phyloP scores from a whole-genome alignment of 2,329 filamentous ascomycete genomes.

The Penicillium palitans region DNA sequence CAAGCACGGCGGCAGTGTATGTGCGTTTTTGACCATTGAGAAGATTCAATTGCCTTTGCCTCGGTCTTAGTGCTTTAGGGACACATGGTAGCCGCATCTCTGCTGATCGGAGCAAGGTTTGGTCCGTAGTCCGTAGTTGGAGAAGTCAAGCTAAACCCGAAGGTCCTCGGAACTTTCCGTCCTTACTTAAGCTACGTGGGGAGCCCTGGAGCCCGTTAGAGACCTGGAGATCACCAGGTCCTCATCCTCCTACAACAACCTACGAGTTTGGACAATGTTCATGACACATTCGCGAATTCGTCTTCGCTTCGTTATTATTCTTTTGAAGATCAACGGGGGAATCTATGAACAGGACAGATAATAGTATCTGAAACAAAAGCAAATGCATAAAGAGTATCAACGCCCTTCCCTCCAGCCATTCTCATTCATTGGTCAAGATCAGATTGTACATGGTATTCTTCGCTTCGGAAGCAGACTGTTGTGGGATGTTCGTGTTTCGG shows the following conservation, averaged over 20 bases:
- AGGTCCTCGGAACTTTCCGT: slow-evolving; percentile 1
- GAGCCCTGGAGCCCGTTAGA: background rate
- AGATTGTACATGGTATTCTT: slow-evolving; percentile 30
- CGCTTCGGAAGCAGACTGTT: slow-evolving; percentile 5
- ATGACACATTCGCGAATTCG: background rate
- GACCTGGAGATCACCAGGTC: background rate
- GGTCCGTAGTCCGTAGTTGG: slow-evolving; percentile 2
- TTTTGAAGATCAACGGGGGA: slow-evolving; percentile 21
- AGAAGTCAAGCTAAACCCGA: background rate
- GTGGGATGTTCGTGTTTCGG: background rate
- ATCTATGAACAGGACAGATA: slow-evolving; percentile 27
- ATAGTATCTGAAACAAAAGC: slow-evolving; percentile 15
- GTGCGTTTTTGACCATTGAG: slow-evolving; percentile 25
- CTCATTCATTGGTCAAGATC: slow-evolving; percentile 23
- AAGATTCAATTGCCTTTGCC: slow-evolving; percentile 22
- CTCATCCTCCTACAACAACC: background rate
- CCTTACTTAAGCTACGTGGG: slow-evolving; percentile 10
- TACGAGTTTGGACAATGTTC: background rate
- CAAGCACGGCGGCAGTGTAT: slow-evolving; percentile 65
- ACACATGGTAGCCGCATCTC: slow-evolving; percentile 32
- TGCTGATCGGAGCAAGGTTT: background rate
- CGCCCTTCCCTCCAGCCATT: slow-evolving; percentile 29
- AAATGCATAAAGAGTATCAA: slow-evolving; percentile 28
- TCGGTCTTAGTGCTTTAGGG: slow-evolving; percentile 20
- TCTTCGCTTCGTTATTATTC: slow-evolving; percentile 16